Base-by-base conservation (phyloP, 768 basidiomycete genomes). In the Suillus plorans region DNA sequence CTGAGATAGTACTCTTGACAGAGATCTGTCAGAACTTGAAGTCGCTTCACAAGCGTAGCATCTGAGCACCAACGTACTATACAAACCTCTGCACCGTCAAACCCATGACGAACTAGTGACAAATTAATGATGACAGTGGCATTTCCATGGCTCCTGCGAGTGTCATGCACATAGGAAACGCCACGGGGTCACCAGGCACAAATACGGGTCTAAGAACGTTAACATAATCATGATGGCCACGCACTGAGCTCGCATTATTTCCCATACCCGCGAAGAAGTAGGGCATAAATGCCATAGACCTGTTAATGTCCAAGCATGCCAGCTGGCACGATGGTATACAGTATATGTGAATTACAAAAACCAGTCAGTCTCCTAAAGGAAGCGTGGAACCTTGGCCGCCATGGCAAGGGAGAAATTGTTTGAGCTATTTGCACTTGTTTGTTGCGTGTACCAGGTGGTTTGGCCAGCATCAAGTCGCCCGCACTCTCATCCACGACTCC, bases 401-500 rank as follows among this genome's bases (percentile, higher is more conserved):
- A n/a, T 37, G 49, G 49, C 22, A 34, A 53, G 5, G 31, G 22
- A 9, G n/a, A 22, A 5, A 56, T 36, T 56, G 22, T 37, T 25
- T 10, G 37, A 16, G 5, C 18, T 58, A 28, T 58, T 58, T 58
- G 39, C 9, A 58, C 39, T 58, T 58, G 1, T 58, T 58, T 58
- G 57, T 25, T 25, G 53, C 12, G 5, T 58, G 57, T 58, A 3
- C 37, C 25, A 4, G 10, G 22, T 58, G 57, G 57, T 58, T 55
- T 58, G 57, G 57, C 57, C 39, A 58, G 37, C 20, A 58, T 9
- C 25, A 41, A 41, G 57, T 25, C 57, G 57, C 57, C 57, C 57
- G 39, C 37, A 58, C 57, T 58, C 61, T 58, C 63, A 42, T 68
- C 72, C 68, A 70, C 72, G 37, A 25, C 57, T 63, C 49, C 47